These are phyloP conservation scores for Coniophora puteana DNA, from an alignment of 1,284 basidiomycete species.

Conservation along the genomic window DNA sequence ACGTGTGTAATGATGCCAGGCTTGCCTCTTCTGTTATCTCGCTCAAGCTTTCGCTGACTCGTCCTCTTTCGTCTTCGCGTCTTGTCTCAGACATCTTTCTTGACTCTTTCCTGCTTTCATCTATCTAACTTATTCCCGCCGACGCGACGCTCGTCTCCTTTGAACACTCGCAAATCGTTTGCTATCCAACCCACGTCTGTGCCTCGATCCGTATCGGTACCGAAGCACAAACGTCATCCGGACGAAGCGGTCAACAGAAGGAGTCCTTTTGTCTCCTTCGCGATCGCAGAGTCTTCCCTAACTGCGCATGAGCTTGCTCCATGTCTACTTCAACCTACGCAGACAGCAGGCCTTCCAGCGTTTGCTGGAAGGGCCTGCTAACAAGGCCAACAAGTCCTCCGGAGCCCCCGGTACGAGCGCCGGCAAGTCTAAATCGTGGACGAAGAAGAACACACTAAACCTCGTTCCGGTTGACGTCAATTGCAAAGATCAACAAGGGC, in stretches of 20 bases:
- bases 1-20: no score
- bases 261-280: constrained; percentile 25
- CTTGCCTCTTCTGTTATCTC: no score
- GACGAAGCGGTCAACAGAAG: constrained; percentile 20
- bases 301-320: constrained; percentile 67
- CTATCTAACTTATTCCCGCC: constrained; percentile 1
- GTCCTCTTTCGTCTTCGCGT: not conserved
- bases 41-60: no score
- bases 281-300: constrained; percentile 11
- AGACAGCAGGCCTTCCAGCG: constrained; percentile 83
- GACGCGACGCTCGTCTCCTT: not conserved
- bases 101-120: not conserved
- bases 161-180: not conserved
- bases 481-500: constrained; percentile 65
- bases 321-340: constrained; percentile 74
- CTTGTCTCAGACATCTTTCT: not conserved
- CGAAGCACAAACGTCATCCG: constrained; percentile 12
- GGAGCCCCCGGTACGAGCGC: constrained; percentile 42
- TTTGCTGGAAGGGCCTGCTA: constrained; percentile 53
- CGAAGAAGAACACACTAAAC: constrained; percentile 43
- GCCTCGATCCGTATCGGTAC: constrained; percentile 14
- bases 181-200: constrained; percentile 10
- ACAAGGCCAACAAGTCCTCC: constrained; percentile 14
- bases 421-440: constrained; percentile 71
- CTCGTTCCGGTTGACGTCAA: constrained; percentile 58